Evolutionary conservation across 2,329 filamentous ascomycete genomes (phyloP).

Genomic region (Alternaria arbusti): DNA sequence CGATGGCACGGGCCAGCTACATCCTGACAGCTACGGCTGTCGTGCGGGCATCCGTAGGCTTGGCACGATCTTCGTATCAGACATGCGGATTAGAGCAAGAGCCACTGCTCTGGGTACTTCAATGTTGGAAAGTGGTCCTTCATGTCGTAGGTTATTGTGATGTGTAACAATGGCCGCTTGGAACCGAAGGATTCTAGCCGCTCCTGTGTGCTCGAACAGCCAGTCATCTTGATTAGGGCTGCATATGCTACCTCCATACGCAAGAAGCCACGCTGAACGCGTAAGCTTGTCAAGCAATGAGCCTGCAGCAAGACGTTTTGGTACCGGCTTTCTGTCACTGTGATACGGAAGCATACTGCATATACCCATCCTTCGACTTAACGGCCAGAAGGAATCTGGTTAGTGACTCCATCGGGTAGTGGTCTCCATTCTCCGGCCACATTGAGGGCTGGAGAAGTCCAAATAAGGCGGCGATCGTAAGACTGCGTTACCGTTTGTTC

Average conservation of each 20-base stretch:
- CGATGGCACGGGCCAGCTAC: constrained; percentile 27
- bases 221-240: constrained; percentile 3
- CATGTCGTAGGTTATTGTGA: constrained; percentile 4
- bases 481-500: constrained; percentile 2
- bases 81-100: constrained; percentile 1
- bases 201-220: not conserved
- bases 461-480: not conserved
- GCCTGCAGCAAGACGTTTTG: constrained; percentile 29
- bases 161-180: constrained; percentile 19
- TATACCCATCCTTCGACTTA: constrained; percentile 2
- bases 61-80: constrained; percentile 11
- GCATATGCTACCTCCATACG: not conserved
- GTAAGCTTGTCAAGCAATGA: constrained; percentile 35
- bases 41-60: constrained; percentile 28
- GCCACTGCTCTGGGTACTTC: not conserved
- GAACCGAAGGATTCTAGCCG: constrained; percentile 5
- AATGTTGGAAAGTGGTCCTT: not conserved
- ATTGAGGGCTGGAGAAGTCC: not conserved
- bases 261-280: constrained; percentile 24
- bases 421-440: constrained; percentile 5
- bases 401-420: constrained; percentile 1
- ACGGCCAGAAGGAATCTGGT: constrained; percentile 1
- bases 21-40: constrained; percentile 12
- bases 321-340: constrained; percentile 17
- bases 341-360: constrained; percentile 17